Evolutionary conservation across 108 stramenopile genomes (phyloP).

Genomic region (Nitzschia sp.): DNA sequence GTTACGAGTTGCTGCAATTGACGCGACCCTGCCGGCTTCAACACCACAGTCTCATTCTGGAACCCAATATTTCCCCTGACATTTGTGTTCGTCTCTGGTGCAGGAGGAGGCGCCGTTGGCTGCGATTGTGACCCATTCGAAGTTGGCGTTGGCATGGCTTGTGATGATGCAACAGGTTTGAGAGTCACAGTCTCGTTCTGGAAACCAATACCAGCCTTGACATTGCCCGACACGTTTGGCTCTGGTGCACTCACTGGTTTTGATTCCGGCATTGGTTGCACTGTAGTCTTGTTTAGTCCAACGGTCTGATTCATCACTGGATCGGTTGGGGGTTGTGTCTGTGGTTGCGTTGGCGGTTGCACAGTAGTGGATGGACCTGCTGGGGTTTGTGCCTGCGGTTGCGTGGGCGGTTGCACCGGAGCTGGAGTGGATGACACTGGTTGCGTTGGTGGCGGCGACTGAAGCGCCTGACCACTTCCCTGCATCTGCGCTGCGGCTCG

Average conservation of each 20-base stretch:
- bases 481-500: background rate
- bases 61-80: background rate
- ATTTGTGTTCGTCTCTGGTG: no score
- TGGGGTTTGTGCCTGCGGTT: background rate
- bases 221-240: no score
- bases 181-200: constrained; percentile 5
- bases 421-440: background rate
- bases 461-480: background rate
- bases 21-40: no score
- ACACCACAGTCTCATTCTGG: background rate
- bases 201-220: background rate
- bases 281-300: no score
- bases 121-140: no score
- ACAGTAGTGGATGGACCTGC: background rate
- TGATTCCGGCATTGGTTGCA: no score
- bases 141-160: background rate
- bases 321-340: no score
- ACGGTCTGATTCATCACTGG: no score
- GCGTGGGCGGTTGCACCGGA: background rate
- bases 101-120: no score
- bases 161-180: background rate
- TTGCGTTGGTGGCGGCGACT: background rate
- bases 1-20: no score
- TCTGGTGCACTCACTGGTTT: no score
- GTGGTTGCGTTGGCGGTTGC: background rate